phyloP scores from a whole-genome alignment of 2,329 filamentous ascomycete species.

The Hypomyces rosellus region DNA sequence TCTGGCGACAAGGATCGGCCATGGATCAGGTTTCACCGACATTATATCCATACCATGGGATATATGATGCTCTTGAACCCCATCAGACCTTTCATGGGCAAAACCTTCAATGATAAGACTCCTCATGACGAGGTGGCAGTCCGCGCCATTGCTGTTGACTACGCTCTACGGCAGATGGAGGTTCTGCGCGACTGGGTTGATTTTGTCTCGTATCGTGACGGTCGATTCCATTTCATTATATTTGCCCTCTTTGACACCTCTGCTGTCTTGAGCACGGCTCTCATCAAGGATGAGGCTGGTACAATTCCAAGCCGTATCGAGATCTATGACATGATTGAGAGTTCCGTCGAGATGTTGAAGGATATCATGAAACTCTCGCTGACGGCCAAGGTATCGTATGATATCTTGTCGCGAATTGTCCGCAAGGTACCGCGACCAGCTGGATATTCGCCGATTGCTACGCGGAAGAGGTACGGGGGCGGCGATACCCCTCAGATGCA shows the following conservation, averaged over 20 bases:
- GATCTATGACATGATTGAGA: conserved; percentile 31
- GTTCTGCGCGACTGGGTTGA: conserved; percentile 36
- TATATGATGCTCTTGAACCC: conserved; percentile 42
- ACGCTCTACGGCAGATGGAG: conserved; percentile 35
- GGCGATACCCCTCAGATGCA: background rate
- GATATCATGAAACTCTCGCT: conserved; percentile 25
- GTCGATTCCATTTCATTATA: conserved; percentile 44
- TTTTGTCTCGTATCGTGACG: conserved; percentile 37
- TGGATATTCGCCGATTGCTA: background rate
- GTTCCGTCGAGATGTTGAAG: conserved; percentile 27
- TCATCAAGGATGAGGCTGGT: conserved; percentile 39
- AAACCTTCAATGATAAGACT: conserved; percentile 22
- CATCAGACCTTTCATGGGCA: conserved; percentile 40
- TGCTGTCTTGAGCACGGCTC: conserved; percentile 41
- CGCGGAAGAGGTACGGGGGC: background rate
- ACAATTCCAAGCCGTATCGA: conserved; percentile 34
- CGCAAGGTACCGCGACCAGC: conserved; percentile 21
- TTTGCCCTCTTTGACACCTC: conserved; percentile 47
- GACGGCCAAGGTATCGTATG: conserved; percentile 29
- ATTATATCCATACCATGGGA: conserved; percentile 37
- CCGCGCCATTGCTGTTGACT: conserved; percentile 34
- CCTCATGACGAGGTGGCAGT: conserved; percentile 28
- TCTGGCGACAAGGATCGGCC: conserved; percentile 32
- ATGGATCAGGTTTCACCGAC: conserved; percentile 41
- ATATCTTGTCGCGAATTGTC: conserved; percentile 26